Conservation (phyloP, 2,329 filamentous ascomycete species). For the Fusarium lyarnte region DNA sequence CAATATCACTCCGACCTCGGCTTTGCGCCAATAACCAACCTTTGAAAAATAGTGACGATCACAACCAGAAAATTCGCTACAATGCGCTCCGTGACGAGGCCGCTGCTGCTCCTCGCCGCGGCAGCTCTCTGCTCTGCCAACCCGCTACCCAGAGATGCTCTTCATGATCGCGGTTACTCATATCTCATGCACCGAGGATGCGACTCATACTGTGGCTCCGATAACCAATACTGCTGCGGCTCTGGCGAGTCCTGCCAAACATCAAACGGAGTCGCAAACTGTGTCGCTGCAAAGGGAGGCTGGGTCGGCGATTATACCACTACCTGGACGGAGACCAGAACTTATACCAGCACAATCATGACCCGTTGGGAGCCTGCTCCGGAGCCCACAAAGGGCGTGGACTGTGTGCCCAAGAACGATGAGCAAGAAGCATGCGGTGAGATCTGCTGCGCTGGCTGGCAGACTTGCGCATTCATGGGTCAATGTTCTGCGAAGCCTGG, state of each 20-base stretch:
- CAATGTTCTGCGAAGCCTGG: constrained; percentile 67
- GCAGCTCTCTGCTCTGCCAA: constrained; percentile 51
- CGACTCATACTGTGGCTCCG: constrained; percentile 62
- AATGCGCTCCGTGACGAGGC: constrained; percentile 42
- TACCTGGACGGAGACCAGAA: constrained; percentile 69
- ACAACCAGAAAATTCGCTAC: constrained; percentile 4
- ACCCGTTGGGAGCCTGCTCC: constrained; percentile 59
- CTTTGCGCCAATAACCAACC: constrained; percentile 7
- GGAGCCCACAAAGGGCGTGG: constrained; percentile 53
- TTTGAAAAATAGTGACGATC: not conserved
- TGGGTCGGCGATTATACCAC: constrained; percentile 57
- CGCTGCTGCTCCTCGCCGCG: constrained; percentile 53
- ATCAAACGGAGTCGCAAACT: constrained; percentile 59
- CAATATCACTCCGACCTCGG: constrained; percentile 8
- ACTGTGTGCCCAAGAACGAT: constrained; percentile 61
- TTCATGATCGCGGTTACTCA: constrained; percentile 59
- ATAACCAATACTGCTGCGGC: constrained; percentile 66
- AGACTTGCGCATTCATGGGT: constrained; percentile 70
- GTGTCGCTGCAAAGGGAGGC: constrained; percentile 51
- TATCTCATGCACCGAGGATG: constrained; percentile 62
- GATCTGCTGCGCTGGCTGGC: constrained; percentile 76
- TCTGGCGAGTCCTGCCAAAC: constrained; percentile 62
- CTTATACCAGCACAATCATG: constrained; percentile 68
- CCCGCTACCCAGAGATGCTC: constrained; percentile 61
- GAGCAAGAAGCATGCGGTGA: constrained; percentile 71